Base-by-base conservation (phyloP, 208 protist genomes). In the Naegleria lovaniensis region DNA sequence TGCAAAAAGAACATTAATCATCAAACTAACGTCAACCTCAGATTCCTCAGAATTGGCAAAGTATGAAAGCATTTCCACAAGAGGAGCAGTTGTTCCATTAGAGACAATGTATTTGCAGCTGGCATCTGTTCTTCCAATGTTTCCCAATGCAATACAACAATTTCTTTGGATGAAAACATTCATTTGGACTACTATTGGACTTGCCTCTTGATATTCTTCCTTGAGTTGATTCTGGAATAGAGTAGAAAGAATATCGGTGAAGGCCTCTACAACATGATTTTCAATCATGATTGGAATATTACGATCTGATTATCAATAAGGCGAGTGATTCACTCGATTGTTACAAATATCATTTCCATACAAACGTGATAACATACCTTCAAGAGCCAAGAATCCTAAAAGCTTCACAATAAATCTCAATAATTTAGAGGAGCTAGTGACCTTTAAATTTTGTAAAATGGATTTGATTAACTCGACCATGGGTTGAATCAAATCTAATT, bases 161-260 rank as follows among this genome's bases (percentile, higher is more conserved):
- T 79, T 79, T 79, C 67, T 79, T 79, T 79, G 67, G n/a, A 79
- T 79, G 29, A 79, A 79, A 79, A 36, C n/a, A 79, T 79, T 79
- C 67, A 79, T 79, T 79, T 79, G 67, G n/a, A 33, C n/a, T 36
- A 9, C 29, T 11, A 79, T 79, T 36, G 67, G 67, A n/a, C 67
- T 36, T 25, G 67, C 67, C n/a, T 79, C 67, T 79, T 79, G 29
- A 79, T 79, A 79, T 79, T 79, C 67, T 79, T 25, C 6, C 7
- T 19, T 36, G 7, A 36, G 6, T 79, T 79, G 67, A 33, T 79
- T 29, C 6, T 79, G 0, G 9, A 36, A 36, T 33, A 79, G 36
- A 9, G n/a, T n/a, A 33, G 6, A 36, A 36, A 79, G n/a, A 13
- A 79, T 36, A 0, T 79, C 25, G 5, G 29, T 36, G 6, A 79